Conservation (phyloP, 2,329 filamentous ascomycete species). For the Fusarium cyanostomum region DNA sequence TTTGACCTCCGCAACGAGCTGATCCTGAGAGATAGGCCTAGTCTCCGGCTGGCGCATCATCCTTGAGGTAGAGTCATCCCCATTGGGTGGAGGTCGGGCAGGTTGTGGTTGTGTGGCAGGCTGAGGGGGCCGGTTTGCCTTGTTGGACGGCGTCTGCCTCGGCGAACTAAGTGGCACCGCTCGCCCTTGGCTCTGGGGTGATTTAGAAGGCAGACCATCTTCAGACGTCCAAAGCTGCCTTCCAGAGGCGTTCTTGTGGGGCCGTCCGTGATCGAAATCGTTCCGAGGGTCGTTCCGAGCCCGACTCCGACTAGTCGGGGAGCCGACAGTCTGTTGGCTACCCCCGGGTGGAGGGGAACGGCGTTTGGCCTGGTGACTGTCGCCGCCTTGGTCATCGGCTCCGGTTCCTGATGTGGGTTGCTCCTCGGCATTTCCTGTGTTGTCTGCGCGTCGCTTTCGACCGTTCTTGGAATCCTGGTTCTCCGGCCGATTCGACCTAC, state of each 20-base stretch:
- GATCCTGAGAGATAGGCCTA: conserved; percentile 72
- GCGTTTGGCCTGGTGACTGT: conserved; percentile 37
- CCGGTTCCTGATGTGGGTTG: neutral
- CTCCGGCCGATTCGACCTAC: neutral
- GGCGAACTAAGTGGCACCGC: conserved; percentile 9
- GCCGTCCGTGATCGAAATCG: conserved; percentile 38
- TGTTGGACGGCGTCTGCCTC: conserved; percentile 8
- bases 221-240: conserved; percentile 45
- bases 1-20: conserved; percentile 83
- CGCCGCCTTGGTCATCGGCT: conserved; percentile 14
- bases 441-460: conserved; percentile 13
- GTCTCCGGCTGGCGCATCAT: conserved; percentile 36
- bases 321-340: conserved; percentile 24
- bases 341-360: conserved; percentile 43
- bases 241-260: conserved; percentile 31
- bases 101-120: neutral
- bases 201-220: conserved; percentile 28
- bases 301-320: conserved; percentile 25
- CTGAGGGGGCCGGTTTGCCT: conserved; percentile 1
- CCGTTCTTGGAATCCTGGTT: conserved; percentile 4
- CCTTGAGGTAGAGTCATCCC: conserved; percentile 13
- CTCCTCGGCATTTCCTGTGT: neutral
- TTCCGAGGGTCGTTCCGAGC: conserved; percentile 24
- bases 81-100: neutral
- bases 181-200: conserved; percentile 10